These are phyloP conservation scores for Stephania cephalantha DNA, from an alignment of 164 flowering plant species.

Conservation along the genomic window DNA sequence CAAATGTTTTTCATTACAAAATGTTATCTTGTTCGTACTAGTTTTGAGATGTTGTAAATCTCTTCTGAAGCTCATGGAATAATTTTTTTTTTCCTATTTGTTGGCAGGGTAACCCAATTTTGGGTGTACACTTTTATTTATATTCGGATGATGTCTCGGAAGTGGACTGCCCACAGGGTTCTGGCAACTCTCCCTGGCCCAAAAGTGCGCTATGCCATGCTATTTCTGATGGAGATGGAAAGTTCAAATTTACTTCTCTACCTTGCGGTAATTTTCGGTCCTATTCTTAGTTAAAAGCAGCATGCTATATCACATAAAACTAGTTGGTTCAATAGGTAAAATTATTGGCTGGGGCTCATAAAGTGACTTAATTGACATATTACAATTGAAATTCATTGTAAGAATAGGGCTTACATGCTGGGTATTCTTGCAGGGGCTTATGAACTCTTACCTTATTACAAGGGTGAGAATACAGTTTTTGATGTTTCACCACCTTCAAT, in stretches of 20 bases:
- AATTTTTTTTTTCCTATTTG: neutral
- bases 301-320: neutral
- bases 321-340: neutral
- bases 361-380: neutral
- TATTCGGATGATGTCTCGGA: slow-evolving; percentile 71
- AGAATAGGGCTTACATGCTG: slow-evolving; percentile 8
- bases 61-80: neutral
- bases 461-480: slow-evolving; percentile 95
- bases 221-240: slow-evolving; percentile 86
- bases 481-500: slow-evolving; percentile 83
- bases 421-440: slow-evolving; percentile 55
- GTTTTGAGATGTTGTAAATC: neutral
- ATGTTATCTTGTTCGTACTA: too few relatives aligned
- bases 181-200: slow-evolving; percentile 55
- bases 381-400: neutral
- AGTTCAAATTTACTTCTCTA: slow-evolving; percentile 61
- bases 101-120: slow-evolving; percentile 86
- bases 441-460: slow-evolving; percentile 85
- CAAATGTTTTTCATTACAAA: too few relatives aligned
- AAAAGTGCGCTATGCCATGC: slow-evolving; percentile 83
- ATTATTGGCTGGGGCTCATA: neutral
- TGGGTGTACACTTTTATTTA: slow-evolving; percentile 87
- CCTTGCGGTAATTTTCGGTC: slow-evolving; percentile 75
- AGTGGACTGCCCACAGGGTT: slow-evolving; percentile 77
- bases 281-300: neutral